Evolutionary conservation across 78 protist genomes (phyloP).

Genomic region (Diacronema lutheri): DNA sequence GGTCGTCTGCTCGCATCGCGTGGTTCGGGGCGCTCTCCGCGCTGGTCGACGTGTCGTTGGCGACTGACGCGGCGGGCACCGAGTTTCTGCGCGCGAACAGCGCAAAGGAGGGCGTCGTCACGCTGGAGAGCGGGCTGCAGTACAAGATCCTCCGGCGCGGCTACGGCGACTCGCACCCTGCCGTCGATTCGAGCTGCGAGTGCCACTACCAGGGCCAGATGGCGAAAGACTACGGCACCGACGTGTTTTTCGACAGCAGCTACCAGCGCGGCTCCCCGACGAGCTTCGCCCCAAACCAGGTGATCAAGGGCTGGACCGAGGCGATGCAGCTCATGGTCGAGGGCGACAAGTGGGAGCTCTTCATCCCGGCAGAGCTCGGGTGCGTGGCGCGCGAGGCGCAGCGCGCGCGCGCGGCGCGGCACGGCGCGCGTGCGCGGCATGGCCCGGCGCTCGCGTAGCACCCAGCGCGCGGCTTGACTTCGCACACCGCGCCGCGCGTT

Average conservation of each 20-base stretch:
- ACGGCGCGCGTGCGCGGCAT: no score
- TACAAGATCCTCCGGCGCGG: background rate
- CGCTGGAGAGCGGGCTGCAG: background rate
- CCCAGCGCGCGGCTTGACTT: no score
- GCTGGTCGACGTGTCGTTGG: background rate
- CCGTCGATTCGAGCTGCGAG: background rate
- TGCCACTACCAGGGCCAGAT: background rate
- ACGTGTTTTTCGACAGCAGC: background rate
- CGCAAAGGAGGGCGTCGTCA: background rate
- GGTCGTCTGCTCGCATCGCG: no score
- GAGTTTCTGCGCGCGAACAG: background rate
- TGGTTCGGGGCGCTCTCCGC: no score
- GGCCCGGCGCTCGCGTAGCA: no score
- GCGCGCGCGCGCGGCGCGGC: no score
- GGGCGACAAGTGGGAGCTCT: constrained; percentile 54
- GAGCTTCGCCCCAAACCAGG: constrained; percentile 3
- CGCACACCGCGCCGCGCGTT: no score
- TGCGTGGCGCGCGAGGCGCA: no score
- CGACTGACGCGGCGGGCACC: background rate
- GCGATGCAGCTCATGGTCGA: constrained; percentile 53
- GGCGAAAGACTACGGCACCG: background rate
- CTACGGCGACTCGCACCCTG: background rate
- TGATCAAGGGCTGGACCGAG: background rate
- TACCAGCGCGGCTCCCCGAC: background rate
- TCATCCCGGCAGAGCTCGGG: background rate